Conservation (phyloP, 225 moss, liverwort and hornwort genomes). For the Climacium dendroides region DNA sequence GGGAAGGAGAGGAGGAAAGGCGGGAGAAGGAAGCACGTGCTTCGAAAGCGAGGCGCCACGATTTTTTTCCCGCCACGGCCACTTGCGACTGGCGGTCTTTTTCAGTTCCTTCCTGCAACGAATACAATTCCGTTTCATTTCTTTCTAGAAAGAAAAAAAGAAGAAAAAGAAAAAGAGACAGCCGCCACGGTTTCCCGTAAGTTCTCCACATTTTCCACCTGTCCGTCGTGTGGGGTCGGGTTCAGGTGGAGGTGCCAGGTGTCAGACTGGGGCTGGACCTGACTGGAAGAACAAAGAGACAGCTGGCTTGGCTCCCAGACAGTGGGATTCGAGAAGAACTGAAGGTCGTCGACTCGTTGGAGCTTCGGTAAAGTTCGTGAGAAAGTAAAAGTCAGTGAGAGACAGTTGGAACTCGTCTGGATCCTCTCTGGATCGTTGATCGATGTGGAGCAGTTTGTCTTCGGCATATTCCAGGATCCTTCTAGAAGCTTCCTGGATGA, state of each 20-base stretch:
- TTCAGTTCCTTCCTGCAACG: too few relatives aligned
- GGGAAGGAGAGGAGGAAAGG: neutral
- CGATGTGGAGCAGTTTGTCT: neutral
- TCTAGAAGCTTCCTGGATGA: neutral
- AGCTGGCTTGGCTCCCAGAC: neutral
- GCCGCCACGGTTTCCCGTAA: neutral
- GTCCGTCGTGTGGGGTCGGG: neutral
- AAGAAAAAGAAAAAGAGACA: too few relatives aligned
- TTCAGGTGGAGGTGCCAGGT: neutral
- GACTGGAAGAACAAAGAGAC: neutral
- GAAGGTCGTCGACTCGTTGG: too few relatives aligned
- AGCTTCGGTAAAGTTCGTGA: too few relatives aligned
- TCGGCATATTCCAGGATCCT: neutral
- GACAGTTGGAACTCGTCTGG: neutral
- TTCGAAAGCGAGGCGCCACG: neutral
- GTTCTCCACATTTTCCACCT: neutral
- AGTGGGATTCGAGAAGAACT: too few relatives aligned
- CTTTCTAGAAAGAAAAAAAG: too few relatives aligned
- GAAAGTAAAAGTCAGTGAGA: too few relatives aligned
- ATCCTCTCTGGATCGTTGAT: neutral
- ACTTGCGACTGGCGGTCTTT: too few relatives aligned
- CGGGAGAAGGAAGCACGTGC: neutral
- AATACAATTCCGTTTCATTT: too few relatives aligned
- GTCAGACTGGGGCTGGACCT: neutral
- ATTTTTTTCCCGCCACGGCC: too few relatives aligned